Conservation (phyloP, 352 stramenopile species). For the Globisporangium barbulae region DNA sequence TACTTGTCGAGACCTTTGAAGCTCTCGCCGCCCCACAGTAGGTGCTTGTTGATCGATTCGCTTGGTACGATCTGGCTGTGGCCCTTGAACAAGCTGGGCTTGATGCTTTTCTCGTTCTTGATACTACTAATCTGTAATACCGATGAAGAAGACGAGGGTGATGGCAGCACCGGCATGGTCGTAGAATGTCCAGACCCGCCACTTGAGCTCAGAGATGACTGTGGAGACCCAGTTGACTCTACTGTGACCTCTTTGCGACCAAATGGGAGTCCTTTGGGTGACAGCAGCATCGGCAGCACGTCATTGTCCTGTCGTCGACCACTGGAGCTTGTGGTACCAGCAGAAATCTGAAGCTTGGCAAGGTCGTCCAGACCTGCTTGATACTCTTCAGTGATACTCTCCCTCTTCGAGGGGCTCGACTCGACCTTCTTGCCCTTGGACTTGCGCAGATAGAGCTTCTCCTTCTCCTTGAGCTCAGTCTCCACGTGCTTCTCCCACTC, state of each 20-base stretch:
- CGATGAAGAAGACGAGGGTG: neutral
- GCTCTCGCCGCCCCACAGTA: conserved; percentile 23
- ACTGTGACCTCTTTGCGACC: neutral
- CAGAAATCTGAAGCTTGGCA: neutral
- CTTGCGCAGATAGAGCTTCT: conserved; percentile 41
- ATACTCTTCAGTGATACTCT: neutral
- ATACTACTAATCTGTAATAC: neutral
- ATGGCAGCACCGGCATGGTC: conserved; percentile 13
- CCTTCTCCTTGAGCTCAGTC: conserved; percentile 47
- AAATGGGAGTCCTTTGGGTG: conserved; percentile 8
- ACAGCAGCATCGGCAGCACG: conserved; percentile 11
- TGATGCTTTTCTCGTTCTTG: neutral
- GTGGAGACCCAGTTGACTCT: neutral
- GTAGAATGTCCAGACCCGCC: neutral
- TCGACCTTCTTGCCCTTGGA: conserved; percentile 8
- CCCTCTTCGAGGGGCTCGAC: neutral
- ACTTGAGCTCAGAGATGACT: neutral
- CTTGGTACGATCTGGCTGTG: neutral
- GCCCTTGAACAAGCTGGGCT: neutral
- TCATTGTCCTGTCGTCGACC: conserved; percentile 4
- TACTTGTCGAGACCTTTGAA: conserved; percentile 58
- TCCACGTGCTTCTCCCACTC: conserved; percentile 45
- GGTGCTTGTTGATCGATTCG: conserved; percentile 17
- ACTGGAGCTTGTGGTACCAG: neutral
- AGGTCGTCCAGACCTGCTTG: neutral